Base-by-base conservation (phyloP, 441 rosid genomes). In the Populus trichocarpa region DNA sequence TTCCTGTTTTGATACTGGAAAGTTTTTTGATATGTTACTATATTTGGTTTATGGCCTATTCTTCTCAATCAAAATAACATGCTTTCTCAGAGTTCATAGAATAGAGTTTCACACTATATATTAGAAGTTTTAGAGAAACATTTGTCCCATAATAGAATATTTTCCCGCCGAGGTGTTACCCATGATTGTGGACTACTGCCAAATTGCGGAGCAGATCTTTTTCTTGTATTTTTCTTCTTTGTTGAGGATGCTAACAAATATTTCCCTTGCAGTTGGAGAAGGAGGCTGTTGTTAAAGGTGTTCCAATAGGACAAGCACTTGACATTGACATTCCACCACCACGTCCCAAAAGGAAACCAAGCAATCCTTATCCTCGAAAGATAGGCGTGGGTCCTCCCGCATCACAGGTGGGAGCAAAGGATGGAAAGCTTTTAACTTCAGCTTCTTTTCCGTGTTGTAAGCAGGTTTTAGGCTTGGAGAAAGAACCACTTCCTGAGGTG, bases 291-390 rank as follows among this genome's bases (percentile, higher is more conserved):
- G 87, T 89, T 63, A 96, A 93, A 88, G 99, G 99, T 30, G 82
- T 92, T 86, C 92, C 97, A 8, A 81, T 88, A 68, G 89, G 93
- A 77, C 89, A 93, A 85, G 85, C 96, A 82, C 84, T 90, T 72
- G 92, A 94, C 84, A 91, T 96, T 77, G 91, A 92, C 67, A 94
- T 96, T 79, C 99, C 98, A 42, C 98, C 99, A 88, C 99, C 99
- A 76, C 97, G 99, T 71, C 99, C 98, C 46, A 96, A 96, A 84
- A 85, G 93, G 83, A 96, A 96, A 89, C 99, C 99, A 38, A 87
- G 84, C 81, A 90, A 91, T 87, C 99, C 99, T 83, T 96, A 94
- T 85, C 98, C 99, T 78, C 89, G 99, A 67, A 96, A 94, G 85
- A 90, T 81, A 6, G 87, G 93, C 74, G 73, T 79, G 4, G 66